phyloP scores from a whole-genome alignment of 768 basidiomycete genomes.

The Pulveroboletus frians region DNA sequence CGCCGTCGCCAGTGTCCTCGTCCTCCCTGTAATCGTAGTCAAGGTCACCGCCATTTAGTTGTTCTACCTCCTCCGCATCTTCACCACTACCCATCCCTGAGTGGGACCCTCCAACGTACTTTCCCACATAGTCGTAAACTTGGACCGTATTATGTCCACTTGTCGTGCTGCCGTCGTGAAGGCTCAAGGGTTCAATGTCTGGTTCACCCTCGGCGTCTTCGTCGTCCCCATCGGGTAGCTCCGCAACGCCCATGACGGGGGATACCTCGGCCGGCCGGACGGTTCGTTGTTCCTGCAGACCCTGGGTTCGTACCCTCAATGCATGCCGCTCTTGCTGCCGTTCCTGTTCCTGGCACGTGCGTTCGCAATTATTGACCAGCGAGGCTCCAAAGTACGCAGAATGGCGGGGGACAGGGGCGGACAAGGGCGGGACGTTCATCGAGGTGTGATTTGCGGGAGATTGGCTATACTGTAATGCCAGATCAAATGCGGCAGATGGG shows the following conservation, averaged over 20 bases:
- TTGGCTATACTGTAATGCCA: constrained; percentile 22
- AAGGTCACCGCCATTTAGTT: constrained; percentile 17
- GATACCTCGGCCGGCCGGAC: constrained; percentile 32
- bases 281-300: constrained; percentile 29
- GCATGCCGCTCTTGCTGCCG: constrained; percentile 29
- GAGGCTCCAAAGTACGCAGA: constrained; percentile 29
- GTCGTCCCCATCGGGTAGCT: constrained; percentile 28
- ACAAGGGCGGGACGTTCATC: constrained; percentile 23
- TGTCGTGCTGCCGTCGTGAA: constrained; percentile 15
- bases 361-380: constrained; percentile 29
- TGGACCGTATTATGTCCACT: constrained; percentile 28
- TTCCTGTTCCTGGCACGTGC: constrained; percentile 38
- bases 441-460: constrained; percentile 15
- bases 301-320: constrained; percentile 30
- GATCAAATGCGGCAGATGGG: constrained; percentile 18
- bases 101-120: constrained; percentile 15
- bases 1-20: constrained; percentile 31
- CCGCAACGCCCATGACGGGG: constrained; percentile 28
- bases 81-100: constrained; percentile 24
- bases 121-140: constrained; percentile 21
- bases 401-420: constrained; percentile 32
- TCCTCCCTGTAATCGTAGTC: constrained; percentile 31
- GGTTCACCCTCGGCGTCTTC: constrained; percentile 35
- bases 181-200: constrained; percentile 26
- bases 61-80: constrained; percentile 26